These are phyloP conservation scores for Wickerhamiella slavikovae DNA, from an alignment of 805 yeast genomes.

Conservation along the genomic window DNA sequence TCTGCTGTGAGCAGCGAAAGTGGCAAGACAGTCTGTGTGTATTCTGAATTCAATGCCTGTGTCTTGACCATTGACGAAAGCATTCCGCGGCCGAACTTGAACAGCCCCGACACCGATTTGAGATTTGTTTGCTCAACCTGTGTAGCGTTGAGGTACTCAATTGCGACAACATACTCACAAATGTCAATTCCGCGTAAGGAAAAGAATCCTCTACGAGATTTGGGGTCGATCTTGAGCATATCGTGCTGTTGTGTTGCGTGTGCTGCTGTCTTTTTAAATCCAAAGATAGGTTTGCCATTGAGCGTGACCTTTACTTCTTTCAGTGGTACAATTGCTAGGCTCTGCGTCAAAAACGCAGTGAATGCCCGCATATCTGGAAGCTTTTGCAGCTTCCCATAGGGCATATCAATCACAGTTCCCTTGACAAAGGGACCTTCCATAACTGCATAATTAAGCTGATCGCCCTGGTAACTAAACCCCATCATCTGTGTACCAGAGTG, in stretches of 20 bases:
- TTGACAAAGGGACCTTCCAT: conserved; percentile 8
- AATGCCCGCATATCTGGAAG: conserved; percentile 18
- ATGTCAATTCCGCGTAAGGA: background rate
- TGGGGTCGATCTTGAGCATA: conserved; percentile 7
- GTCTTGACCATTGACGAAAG: conserved; percentile 13
- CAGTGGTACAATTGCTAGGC: conserved; percentile 18
- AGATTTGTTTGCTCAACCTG: conserved; percentile 13
- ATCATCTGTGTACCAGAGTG: conserved; percentile 23
- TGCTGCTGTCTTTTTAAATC: conserved; percentile 12
- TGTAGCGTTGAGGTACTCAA: conserved; percentile 18
- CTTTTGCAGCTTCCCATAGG: conserved; percentile 14
- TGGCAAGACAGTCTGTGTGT: conserved; percentile 13
- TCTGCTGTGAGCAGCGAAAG: conserved; percentile 17
- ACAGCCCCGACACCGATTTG: conserved; percentile 7
- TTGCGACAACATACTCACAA: conserved; percentile 14
- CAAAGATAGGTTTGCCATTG: conserved; percentile 13
- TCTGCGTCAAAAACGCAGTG: conserved; percentile 20
- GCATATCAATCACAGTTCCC: conserved; percentile 21
- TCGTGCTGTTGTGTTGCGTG: conserved; percentile 13
- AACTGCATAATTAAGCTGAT: conserved; percentile 18
- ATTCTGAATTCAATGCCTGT: conserved; percentile 15
- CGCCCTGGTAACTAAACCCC: conserved; percentile 20
- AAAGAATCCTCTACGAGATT: too few relatives aligned
- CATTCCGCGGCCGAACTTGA: conserved; percentile 15
- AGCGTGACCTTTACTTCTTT: conserved; percentile 13